These are phyloP conservation scores for Globisporangium okanoganense DNA, from an alignment of 352 stramenopile species.

Conservation along the genomic window DNA sequence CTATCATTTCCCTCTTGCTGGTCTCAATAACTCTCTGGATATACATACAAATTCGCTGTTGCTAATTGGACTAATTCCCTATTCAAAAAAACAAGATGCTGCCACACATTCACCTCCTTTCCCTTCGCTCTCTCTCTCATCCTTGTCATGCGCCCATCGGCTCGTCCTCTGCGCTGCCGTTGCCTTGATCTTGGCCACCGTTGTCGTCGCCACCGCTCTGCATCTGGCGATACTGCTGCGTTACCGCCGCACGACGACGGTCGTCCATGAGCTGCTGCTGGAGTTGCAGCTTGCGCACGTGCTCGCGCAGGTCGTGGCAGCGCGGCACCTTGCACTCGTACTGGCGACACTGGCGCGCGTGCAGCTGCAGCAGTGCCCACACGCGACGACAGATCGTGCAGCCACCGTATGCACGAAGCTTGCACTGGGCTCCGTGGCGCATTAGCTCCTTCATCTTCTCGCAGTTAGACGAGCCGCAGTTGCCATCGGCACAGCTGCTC, in stretches of 20 bases:
- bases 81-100: constrained; percentile 10
- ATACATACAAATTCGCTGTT: constrained; percentile 10
- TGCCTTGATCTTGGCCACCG: constrained; percentile 3
- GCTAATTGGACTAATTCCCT: constrained; percentile 3
- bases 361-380: constrained; percentile 96
- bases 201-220: constrained; percentile 28
- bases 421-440: constrained; percentile 94
- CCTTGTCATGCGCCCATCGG: constrained; percentile 16
- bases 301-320: constrained; percentile 94
- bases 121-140: not conserved
- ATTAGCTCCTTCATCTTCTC: constrained; percentile 99
- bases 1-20: constrained; percentile 5
- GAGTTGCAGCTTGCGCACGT: constrained; percentile 93
- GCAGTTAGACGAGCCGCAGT: constrained; percentile 96
- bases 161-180: constrained; percentile 27
- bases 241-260: constrained; percentile 86
- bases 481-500: constrained; percentile 89
- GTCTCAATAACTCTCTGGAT: constrained; percentile 9
- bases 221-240: constrained; percentile 84
- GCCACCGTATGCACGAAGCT: constrained; percentile 88
- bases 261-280: constrained; percentile 99
- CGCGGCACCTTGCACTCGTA: constrained; percentile 94
- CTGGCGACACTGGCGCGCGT: constrained; percentile 94
- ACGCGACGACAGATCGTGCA: constrained; percentile 97
- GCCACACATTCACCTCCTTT: not conserved